These are phyloP conservation scores for Shiraia bambusicola DNA, from an alignment of 2,329 filamentous ascomycete genomes.

Conservation along the genomic window DNA sequence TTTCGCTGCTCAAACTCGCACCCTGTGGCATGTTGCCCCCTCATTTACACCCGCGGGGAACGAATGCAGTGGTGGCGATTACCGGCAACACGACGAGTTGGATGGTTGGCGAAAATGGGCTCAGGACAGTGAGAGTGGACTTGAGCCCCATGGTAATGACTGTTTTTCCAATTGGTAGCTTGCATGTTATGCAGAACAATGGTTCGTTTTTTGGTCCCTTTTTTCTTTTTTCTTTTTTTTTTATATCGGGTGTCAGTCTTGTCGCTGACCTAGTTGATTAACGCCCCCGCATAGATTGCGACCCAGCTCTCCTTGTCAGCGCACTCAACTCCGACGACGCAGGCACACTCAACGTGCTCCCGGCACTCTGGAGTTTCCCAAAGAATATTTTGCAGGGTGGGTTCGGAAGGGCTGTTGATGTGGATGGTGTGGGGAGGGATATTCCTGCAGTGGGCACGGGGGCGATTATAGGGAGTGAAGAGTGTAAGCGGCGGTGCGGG, in stretches of 20 bases:
- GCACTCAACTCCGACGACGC: conserved; percentile 53
- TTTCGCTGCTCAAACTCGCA: conserved; percentile 51
- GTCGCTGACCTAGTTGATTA: no score
- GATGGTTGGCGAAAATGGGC: conserved; percentile 57
- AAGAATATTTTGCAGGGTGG: conserved; percentile 48
- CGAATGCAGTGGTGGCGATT: conserved; percentile 53
- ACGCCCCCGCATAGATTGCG: conserved; percentile 47
- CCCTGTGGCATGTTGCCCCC: conserved; percentile 56
- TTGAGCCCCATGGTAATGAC: conserved; percentile 52
- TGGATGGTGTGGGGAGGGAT: conserved; percentile 29
- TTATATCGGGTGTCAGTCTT: no score
- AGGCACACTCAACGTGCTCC: conserved; percentile 53
- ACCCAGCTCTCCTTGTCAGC: conserved; percentile 52
- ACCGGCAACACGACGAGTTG: conserved; percentile 54
- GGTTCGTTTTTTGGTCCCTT: conserved; percentile 36
- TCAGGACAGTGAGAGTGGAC: conserved; percentile 44
- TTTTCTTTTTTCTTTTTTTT: background rate
- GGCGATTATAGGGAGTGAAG: conserved; percentile 44
- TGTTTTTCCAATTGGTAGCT: conserved; percentile 51
- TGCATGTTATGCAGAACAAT: conserved; percentile 56
- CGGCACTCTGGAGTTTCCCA: conserved; percentile 47
- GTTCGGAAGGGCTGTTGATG: conserved; percentile 44
- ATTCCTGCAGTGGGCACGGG: conserved; percentile 48
- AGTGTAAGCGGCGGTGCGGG: conserved; percentile 44
- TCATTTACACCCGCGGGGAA: conserved; percentile 54